Conservation (phyloP, 1,284 basidiomycete genomes). For the Puccinia coronata region DNA sequence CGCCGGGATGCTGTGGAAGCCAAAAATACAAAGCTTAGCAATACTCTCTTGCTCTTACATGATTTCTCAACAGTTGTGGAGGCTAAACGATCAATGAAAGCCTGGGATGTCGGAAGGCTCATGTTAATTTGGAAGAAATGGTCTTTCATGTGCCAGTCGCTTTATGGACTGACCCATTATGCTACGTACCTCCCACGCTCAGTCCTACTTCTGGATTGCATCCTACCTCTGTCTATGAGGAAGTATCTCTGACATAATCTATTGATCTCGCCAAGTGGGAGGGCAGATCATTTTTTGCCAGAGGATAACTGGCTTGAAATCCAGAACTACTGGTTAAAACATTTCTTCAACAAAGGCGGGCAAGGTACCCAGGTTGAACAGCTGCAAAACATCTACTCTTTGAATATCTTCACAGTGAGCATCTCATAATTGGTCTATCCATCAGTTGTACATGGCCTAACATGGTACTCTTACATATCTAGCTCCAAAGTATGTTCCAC, state of each 20-base stretch:
- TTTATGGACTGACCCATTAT: background rate
- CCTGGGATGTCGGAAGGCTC: slow-evolving; percentile 24
- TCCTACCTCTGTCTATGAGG: slow-evolving; percentile 3
- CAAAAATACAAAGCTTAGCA: background rate
- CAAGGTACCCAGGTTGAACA: background rate
- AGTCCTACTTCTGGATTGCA: background rate
- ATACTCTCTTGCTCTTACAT: background rate
- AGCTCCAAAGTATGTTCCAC: slow-evolving; percentile 6
- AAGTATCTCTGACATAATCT: slow-evolving; percentile 23
- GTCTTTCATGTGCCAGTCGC: slow-evolving; percentile 7
- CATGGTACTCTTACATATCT: background rate
- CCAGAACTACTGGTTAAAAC: too few species aligned
- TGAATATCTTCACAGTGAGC: slow-evolving; percentile 22
- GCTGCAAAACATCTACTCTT: background rate
- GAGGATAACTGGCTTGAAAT: slow-evolving; percentile 32
- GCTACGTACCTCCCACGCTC: slow-evolving; percentile 13
- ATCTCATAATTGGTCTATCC: background rate
- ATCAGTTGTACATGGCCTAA: background rate
- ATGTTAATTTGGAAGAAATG: slow-evolving; percentile 28
- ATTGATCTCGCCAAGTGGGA: background rate
- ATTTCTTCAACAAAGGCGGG: slow-evolving; percentile 11
- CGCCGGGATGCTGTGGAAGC: background rate
- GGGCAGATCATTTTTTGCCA: slow-evolving; percentile 11
- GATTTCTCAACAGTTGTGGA: slow-evolving; percentile 17
- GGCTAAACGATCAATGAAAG: slow-evolving; percentile 12